These are phyloP conservation scores for Trichothecium sympodiale DNA, from an alignment of 2,329 filamentous ascomycete species.

Conservation along the genomic window DNA sequence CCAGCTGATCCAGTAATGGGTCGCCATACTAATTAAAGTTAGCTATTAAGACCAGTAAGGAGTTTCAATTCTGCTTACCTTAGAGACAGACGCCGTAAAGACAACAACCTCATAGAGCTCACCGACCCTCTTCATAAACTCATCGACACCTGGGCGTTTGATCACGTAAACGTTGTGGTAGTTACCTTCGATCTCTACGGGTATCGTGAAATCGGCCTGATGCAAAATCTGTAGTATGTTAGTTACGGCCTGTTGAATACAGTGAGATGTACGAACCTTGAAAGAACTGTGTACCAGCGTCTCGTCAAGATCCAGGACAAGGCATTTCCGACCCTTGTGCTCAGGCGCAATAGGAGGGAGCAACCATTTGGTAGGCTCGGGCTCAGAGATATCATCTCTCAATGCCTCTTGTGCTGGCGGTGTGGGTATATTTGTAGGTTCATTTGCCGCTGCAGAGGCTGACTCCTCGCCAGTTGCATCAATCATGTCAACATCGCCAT, in stretches of 20 bases:
- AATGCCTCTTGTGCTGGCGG: conserved; percentile 34
- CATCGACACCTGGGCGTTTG: conserved; percentile 94
- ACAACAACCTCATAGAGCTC: conserved; percentile 98
- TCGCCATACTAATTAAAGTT: conserved; percentile 66
- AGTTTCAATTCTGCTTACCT: conserved; percentile 42
- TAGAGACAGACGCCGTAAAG: conserved; percentile 96
- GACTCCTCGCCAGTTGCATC: conserved; percentile 45
- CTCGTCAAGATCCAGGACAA: conserved; percentile 92
- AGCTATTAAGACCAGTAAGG: conserved; percentile 2
- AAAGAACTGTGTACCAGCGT: conserved; percentile 98
- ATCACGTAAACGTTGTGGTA: conserved; percentile 99
- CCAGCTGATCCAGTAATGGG: conserved; percentile 86
- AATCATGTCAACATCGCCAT: conserved; percentile 57
- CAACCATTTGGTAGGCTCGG: conserved; percentile 50
- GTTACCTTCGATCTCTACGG: conserved; percentile 96
- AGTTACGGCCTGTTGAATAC: too few species aligned
- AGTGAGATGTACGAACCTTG: conserved; percentile 78
- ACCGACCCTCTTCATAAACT: conserved; percentile 97
- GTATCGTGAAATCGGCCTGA: conserved; percentile 97
- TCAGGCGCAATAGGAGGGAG: conserved; percentile 73
- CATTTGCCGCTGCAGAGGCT: conserved; percentile 25
- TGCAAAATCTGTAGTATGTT: conserved; percentile 63
- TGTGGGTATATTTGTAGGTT: conserved; percentile 24
- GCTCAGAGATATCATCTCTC: conserved; percentile 31
- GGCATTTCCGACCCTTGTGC: conserved; percentile 79